Base-by-base conservation (phyloP, 2,329 filamentous ascomycete genomes). In the Botryotinia calthae region DNA sequence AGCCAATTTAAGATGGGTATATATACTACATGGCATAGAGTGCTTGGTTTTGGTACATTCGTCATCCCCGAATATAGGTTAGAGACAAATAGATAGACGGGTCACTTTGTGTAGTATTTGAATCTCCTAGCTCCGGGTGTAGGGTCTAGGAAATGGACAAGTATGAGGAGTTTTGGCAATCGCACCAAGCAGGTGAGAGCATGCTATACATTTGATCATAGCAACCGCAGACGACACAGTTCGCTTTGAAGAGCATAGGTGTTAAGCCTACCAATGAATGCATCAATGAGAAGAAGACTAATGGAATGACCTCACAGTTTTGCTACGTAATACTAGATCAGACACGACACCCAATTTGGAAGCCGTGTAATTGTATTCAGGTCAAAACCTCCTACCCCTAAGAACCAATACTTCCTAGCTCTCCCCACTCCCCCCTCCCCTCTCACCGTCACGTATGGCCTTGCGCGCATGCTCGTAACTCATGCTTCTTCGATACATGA, bases 141-240 rank as follows among this genome's bases (percentile, higher is more conserved):
- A 5, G 48, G 1, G 1, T 0, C 48, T 54, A 2, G 5, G 5
- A n/a, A 2, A 8, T 9, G 16, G 9, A 34, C 2, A 12, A 58
- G 28, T 31, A 9, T 34, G 8, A 12, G 18, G 18, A 58, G 8
- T 34, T 58, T 28, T 18, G 51, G 18, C 9, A 58, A 22, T 31
- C 18, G 22, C 56, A 10, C 4, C 14, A 7, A 58, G 28, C 28
- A 34, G 16, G 20, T 31, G 31, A 58, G 28, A 58, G 56, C 8
- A 58, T 22, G 18, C 12, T 10, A 5, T 58, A 6, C 3, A 34
- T 22, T 20, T 16, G 12, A n/a, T 7, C 3, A n/a, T 61, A 61
- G 22, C 22, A 7, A 61, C 6, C 6, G 1, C 34, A 25, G 22
- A 61, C 1, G 2, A n/a, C 22, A 22, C 5, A 1, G 28, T 51